Evolutionary conservation across 2,329 filamentous ascomycete genomes (phyloP), one percentile per base, ranked within the genome.

Genomic region (Microsporum audouinii): DNA sequence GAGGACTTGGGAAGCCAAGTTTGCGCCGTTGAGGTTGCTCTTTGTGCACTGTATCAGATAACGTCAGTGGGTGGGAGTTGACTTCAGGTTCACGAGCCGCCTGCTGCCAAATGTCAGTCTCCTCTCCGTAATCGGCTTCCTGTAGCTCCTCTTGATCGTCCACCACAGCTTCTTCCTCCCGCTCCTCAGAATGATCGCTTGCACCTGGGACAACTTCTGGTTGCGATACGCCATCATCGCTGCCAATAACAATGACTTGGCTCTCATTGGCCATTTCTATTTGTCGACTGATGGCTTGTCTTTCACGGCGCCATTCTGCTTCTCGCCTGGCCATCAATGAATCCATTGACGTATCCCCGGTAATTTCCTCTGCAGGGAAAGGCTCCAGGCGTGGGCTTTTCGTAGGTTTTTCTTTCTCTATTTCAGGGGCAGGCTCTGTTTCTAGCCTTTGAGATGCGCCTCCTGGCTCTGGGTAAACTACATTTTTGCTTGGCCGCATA

Each of bases 241-340:
- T 77, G 53, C 74, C 69, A 63, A 80, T 73, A 34, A 78, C 71
- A 63, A 79, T 76, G 41, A 79, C 71, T 60, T 76, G 71, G 55
- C 71, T 74, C 10, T 71, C 67, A 59, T 74, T 77, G 12, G 77
- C 74, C 66, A 72, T 69, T 31, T 75, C 67, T 55, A 78, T 78
- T 58, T 78, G 69, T 27, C 70, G 71, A 61, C 76, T 77, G 31
- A 78, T 71, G 8, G 70, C 71, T 60, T 78, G 74, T 61, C 77
- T 73, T 65, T 79, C 76, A 17, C 69, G 68, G 61, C 78, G 77
- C 75, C 75, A 79, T 63, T 76, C 70, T 38, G 65, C 69, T 69
- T 78, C 72, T 31, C 71, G 70, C 58, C 63, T 68, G 59, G 65
- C 66, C 66, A 71, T 71, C 59, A 59, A 27, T 36, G 57, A 59